Evolutionary conservation across 192 early-diverging fungal genomes (phyloP).

Genomic region (Thamnidium elegans): DNA sequence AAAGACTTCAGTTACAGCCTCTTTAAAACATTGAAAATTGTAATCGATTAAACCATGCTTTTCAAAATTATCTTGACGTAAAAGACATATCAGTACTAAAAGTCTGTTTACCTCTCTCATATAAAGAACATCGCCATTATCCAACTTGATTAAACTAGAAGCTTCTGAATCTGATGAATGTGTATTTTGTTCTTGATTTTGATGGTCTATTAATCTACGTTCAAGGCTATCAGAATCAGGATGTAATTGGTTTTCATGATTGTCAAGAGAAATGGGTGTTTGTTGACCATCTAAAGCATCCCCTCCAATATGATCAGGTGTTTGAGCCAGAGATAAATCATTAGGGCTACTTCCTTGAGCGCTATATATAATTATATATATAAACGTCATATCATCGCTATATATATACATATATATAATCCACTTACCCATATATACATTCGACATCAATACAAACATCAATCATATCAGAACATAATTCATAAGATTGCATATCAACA

Average conservation of each 20-base stretch:
- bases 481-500: constrained; percentile 83
- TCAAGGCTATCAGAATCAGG: constrained; percentile 11
- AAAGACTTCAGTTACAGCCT: constrained; percentile 81
- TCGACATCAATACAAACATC: constrained; percentile 86
- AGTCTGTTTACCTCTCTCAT: constrained; percentile 70
- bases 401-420: too few relatives aligned
- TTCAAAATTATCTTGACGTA: constrained; percentile 84
- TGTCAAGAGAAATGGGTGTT: constrained; percentile 10
- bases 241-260: background rate
- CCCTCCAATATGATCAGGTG: background rate
- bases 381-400: background rate
- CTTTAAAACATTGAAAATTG: constrained; percentile 79
- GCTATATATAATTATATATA: background rate
- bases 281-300: constrained; percentile 6
- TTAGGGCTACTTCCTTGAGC: constrained; percentile 13
- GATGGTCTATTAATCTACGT: constrained; percentile 5
- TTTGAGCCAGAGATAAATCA: constrained; percentile 5
- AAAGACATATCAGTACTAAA: constrained; percentile 72
- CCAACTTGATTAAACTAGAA: constrained; percentile 70
- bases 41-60: constrained; percentile 83
- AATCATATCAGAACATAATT: constrained; percentile 94
- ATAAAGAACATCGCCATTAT: constrained; percentile 80
- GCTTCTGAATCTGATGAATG: constrained; percentile 45
- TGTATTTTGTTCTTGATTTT: constrained; percentile 8
- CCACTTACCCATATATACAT: constrained; percentile 64